A percentile compares a stretch with the other conserved stretches of the same genome.
Evolutionary conservation across 305 asterid species (phyloP).

Genomic region (Solanum aculeatissimum): DNA sequence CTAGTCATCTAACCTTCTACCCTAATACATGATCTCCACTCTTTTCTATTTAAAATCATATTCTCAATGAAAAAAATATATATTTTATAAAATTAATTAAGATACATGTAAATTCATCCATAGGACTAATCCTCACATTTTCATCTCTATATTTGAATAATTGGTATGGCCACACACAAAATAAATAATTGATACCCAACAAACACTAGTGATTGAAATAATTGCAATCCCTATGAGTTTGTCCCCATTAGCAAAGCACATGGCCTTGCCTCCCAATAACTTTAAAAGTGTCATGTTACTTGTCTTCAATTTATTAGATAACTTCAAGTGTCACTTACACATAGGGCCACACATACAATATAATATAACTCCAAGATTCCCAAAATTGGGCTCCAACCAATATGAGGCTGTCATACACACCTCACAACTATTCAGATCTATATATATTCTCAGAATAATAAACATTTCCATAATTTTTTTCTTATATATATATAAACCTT

Average conservation of each 20-base stretch:
- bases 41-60: too few relatives aligned
- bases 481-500: not conserved
- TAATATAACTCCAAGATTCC: not conserved
- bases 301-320: constrained; percentile 1
- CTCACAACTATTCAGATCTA: not conserved
- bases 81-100: not conserved
- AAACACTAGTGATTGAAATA: not conserved
- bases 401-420: not conserved
- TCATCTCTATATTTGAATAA: not conserved
- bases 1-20: too few relatives aligned
- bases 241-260: not conserved
- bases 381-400: not conserved
- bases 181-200: not conserved
- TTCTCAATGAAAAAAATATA: too few relatives aligned
- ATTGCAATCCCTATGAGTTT: not conserved
- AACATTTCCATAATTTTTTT: not conserved
- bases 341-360: not conserved
- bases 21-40: too few relatives aligned
- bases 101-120: not conserved
- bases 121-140: not conserved
- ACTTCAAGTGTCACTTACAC: not conserved
- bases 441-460: not conserved
- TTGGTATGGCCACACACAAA: not conserved
- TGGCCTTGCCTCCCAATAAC: constrained; percentile 1
- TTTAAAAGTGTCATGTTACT: constrained; percentile 4